phyloP scores from a whole-genome alignment of 768 basidiomycete genomes.

The Auriculariales sp. region DNA sequence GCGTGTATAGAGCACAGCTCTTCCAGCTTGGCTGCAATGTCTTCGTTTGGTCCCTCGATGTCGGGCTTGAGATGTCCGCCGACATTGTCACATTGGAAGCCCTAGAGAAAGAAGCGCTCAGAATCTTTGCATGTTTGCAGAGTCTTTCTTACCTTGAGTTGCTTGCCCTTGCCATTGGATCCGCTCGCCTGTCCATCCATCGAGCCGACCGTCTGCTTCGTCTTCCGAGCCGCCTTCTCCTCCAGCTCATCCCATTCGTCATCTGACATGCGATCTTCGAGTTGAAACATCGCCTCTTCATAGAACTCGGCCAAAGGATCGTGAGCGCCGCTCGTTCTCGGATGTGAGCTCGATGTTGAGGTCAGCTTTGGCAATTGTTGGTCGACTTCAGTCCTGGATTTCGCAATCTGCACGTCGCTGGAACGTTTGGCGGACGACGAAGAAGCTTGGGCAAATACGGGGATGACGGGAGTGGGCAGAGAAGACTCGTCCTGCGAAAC shows the following conservation, averaged over 20 bases:
- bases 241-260: slow-evolving; percentile 14
- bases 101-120: slow-evolving; percentile 20
- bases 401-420: slow-evolving; percentile 10
- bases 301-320: slow-evolving; percentile 61
- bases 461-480: not conserved
- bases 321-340: not conserved
- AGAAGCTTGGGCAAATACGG: not conserved
- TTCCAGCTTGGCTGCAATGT: slow-evolving; percentile 61
- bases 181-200: not conserved
- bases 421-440: slow-evolving; percentile 9
- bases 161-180: not conserved
- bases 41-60: slow-evolving; percentile 41
- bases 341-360: not conserved
- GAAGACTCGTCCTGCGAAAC: not conserved
- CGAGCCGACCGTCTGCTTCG: slow-evolving; percentile 13
- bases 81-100: slow-evolving; percentile 52
- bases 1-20: slow-evolving; percentile 54
- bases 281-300: slow-evolving; percentile 34
- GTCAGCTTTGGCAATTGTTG: not conserved
- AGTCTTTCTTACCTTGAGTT: slow-evolving; percentile 1
- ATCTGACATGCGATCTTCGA: slow-evolving; percentile 16
- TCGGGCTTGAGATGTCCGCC: slow-evolving; percentile 15
- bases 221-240: slow-evolving; percentile 24
- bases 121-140: not conserved
- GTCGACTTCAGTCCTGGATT: slow-evolving; percentile 1